Evolutionary conservation across 1,139 yeast species (phyloP), one percentile per base, ranked within the genome.

Genomic region (Suhomyces kunorum): DNA sequence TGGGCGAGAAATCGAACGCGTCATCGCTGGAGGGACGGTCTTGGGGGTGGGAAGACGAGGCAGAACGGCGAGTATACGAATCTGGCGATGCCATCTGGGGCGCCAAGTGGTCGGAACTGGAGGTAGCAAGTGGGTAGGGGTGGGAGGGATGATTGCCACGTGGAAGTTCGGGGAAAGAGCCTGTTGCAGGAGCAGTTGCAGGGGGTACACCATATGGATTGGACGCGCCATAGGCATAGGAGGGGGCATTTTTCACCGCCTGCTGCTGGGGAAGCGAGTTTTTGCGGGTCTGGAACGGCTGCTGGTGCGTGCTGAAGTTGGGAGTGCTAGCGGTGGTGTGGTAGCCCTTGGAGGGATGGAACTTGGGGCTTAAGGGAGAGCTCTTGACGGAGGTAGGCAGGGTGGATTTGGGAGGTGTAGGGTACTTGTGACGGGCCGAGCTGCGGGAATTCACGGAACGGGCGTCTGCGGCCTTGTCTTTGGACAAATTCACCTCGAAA

Each of bases 401-500:
- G 12, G 45, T 39, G 17, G 49, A 39, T 28, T 45, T 43, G 5
- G 49, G 46, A 2, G 45, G 47, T 6, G 49, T 38, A 11, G 44
- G 45, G 28, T 40, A 41, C 23, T 30, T 23, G 13, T 26, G 43
- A 19, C 33, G 27, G 16, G 33, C 34, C 5, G 38, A 36, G 2
- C 34, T 19, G 16, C 22, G 34, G 20, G 49, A 46, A 16, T 36
- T 32, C 22, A 47, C 25, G 8, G 51, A 48, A 18, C 43, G 44
- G 37, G 34, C 40, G 17, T 46, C 54, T n/a, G 37, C 42, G 44
- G 40, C 32, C 38, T 42, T 15, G 17, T 23, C 29, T 27, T 34
- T 40, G 31, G 30, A 33, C 42, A 55, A 53, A 47, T 68, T 68
- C 24, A 78, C 77, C 32, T 80, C 85, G 49, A 81, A 81, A 0